Conservation (phyloP, 1,284 basidiomycete species). For the Malassezia sympodialis region DNA sequence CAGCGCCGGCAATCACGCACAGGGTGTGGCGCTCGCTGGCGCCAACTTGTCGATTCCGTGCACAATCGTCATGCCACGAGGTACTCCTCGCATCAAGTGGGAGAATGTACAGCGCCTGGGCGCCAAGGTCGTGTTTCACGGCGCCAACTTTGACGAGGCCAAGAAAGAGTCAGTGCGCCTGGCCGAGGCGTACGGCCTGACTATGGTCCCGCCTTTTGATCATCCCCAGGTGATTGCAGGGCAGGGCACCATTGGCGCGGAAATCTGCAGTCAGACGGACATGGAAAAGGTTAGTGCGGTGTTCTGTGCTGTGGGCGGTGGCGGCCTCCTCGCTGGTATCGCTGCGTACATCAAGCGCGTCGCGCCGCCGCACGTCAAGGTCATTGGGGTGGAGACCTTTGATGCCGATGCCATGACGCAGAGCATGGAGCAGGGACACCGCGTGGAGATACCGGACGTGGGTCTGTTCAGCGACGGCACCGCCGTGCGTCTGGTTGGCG, state of each 20-base stretch:
- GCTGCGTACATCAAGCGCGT: slow-evolving; percentile 87
- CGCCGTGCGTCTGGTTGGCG: slow-evolving; percentile 90
- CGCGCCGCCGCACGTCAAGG: slow-evolving; percentile 68
- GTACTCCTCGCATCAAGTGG: slow-evolving; percentile 92
- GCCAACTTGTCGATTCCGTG: slow-evolving; percentile 76
- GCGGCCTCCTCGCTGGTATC: slow-evolving; percentile 80
- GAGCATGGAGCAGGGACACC: slow-evolving; percentile 57
- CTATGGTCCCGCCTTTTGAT: slow-evolving; percentile 94
- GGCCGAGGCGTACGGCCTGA: slow-evolving; percentile 64
- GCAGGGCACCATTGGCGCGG: slow-evolving; percentile 88
- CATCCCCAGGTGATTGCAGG: slow-evolving; percentile 94
- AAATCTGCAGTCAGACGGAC: slow-evolving; percentile 55
- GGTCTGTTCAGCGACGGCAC: slow-evolving; percentile 98
- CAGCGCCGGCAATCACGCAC: slow-evolving; percentile 95
- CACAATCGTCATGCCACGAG: slow-evolving; percentile 95
- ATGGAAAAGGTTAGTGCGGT: slow-evolving; percentile 61
- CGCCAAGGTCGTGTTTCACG: slow-evolving; percentile 85
- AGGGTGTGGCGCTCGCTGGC: slow-evolving; percentile 92
- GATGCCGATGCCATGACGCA: slow-evolving; percentile 87
- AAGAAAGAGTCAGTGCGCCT: slow-evolving; percentile 86
- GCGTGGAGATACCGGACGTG: slow-evolving; percentile 76
- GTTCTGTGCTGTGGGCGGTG: slow-evolving; percentile 84
- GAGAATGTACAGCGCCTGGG: slow-evolving; percentile 83
- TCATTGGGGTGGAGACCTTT: slow-evolving; percentile 86
- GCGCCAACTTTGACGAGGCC: slow-evolving; percentile 88